Conservation (phyloP, 78 protist genomes). For the Dictyostelium brefeldianum region DNA sequence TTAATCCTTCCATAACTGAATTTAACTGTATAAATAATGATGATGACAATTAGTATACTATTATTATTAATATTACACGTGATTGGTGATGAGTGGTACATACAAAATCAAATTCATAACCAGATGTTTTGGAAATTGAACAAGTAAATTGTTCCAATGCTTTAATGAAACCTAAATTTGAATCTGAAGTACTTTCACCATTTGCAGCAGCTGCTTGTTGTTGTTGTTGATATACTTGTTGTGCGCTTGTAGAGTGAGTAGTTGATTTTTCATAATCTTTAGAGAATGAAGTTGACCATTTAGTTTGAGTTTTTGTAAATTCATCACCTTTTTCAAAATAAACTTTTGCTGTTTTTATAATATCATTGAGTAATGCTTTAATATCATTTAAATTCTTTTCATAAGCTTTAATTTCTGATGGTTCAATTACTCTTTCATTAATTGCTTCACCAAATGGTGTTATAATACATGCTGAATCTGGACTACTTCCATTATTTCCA, state of each 20-base stretch:
- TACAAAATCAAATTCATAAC: slow-evolving; percentile 40
- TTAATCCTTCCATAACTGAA: slow-evolving; percentile 33
- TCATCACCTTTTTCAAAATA: slow-evolving; percentile 28
- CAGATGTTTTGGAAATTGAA: slow-evolving; percentile 56
- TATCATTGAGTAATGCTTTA: slow-evolving; percentile 30
- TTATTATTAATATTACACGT: not conserved
- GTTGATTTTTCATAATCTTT: slow-evolving; percentile 62
- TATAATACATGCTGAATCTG: slow-evolving; percentile 18
- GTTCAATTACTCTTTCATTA: slow-evolving; percentile 33
- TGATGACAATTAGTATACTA: not conserved
- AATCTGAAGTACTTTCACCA: not conserved
- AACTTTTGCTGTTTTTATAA: slow-evolving; percentile 11
- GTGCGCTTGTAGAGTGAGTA: not conserved
- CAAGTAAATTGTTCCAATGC: slow-evolving; percentile 71
- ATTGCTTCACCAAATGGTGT: slow-evolving; percentile 58
- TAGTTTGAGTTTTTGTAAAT: slow-evolving; percentile 22
- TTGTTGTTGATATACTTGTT: slow-evolving; percentile 25
- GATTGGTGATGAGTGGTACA: no score
- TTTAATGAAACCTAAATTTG: slow-evolving; percentile 40
- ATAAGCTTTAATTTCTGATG: slow-evolving; percentile 18
- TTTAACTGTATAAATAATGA: not conserved
- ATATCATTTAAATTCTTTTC: slow-evolving; percentile 59
- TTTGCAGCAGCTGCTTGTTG: not conserved
- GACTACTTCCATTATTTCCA: slow-evolving; percentile 16
- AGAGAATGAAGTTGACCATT: slow-evolving; percentile 64